Percentiles rank a stretch among this genome's conserved stretches.
Evolutionary conservation across 2,329 filamentous ascomycete genomes (phyloP).

Genomic region (Fusarium redolens): DNA sequence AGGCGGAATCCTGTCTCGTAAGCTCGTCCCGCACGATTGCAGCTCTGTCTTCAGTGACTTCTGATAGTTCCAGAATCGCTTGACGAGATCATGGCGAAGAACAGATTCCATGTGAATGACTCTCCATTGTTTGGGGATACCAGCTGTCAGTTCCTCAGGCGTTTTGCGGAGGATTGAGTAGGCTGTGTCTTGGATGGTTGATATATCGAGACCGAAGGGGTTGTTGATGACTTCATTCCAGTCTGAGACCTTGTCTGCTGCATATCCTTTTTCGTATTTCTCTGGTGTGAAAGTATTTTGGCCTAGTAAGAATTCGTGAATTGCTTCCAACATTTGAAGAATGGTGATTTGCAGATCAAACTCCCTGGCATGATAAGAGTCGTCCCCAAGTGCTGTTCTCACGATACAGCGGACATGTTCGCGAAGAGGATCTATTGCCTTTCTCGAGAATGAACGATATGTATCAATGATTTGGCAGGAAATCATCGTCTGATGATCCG

Average conservation of each 20-base stretch:
- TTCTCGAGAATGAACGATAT: neutral
- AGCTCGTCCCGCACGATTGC: neutral
- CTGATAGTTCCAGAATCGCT: slow-evolving; percentile 46
- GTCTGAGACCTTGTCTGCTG: slow-evolving; percentile 15
- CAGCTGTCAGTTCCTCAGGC: slow-evolving; percentile 4
- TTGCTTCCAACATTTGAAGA: slow-evolving; percentile 31
- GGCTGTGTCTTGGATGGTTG: slow-evolving; percentile 33
- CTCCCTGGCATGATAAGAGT: neutral
- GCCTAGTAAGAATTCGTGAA: slow-evolving; percentile 5
- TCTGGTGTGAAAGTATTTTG: neutral
- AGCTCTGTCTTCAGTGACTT: slow-evolving; percentile 43
- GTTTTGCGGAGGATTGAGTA: slow-evolving; percentile 21
- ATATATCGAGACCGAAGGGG: slow-evolving; percentile 29
- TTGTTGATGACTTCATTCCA: slow-evolving; percentile 32
- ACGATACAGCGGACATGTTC: slow-evolving; percentile 27
- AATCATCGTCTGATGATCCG: neutral
- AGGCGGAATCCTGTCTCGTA: slow-evolving; percentile 20
- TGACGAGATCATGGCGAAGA: slow-evolving; percentile 48
- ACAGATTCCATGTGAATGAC: slow-evolving; percentile 55
- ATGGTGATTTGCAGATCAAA: slow-evolving; percentile 21
- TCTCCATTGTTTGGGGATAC: slow-evolving; percentile 33
- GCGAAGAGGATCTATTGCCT: slow-evolving; percentile 26
- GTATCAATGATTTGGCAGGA: slow-evolving; percentile 13
- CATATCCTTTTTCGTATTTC: slow-evolving; percentile 15
- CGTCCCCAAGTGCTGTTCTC: neutral